phyloP scores from a whole-genome alignment of 768 basidiomycete species.

The Lactifluus piperatus region DNA sequence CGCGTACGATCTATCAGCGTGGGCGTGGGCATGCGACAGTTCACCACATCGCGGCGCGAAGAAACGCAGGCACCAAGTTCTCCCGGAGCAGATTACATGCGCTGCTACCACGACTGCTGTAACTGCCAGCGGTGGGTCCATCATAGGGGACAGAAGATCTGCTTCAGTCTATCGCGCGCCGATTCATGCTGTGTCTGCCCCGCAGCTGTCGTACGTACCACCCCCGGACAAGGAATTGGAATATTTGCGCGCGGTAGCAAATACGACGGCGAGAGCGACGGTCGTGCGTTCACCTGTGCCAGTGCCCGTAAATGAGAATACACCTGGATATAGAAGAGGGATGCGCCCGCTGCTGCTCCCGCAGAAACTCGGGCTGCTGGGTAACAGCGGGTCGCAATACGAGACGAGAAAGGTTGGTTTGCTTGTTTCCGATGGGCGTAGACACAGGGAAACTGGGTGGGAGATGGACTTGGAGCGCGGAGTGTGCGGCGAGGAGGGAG shows the following conservation, averaged over 20 bases:
- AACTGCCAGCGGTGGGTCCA: not conserved
- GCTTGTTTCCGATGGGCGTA: conserved; percentile 6
- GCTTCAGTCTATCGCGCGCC: not conserved
- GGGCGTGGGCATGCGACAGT: conserved; percentile 9
- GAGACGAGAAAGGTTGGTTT: conserved; percentile 16
- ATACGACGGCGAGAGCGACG: not conserved
- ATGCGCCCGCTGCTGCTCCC: conserved; percentile 23
- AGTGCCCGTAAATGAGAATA: not conserved
- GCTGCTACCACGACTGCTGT: too few relatives aligned
- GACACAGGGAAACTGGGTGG: not conserved
- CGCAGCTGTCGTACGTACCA: conserved; percentile 2
- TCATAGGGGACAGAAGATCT: not conserved
- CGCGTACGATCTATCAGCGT: conserved; percentile 13
- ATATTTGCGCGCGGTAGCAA: conserved; percentile 9
- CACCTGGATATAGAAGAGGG: conserved; percentile 3
- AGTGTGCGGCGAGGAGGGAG: not conserved
- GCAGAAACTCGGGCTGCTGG: conserved; percentile 20
- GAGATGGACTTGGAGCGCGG: conserved; percentile 10
- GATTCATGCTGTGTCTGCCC: conserved; percentile 2
- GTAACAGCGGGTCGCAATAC: not conserved
- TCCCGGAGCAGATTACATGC: not conserved
- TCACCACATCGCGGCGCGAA: not conserved
- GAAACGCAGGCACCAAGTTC: not conserved
- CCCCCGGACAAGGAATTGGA: conserved; percentile 1
- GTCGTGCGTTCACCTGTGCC: not conserved